phyloP scores from a whole-genome alignment of 1,284 basidiomycete species.

The Leccinum pallidistipes region DNA sequence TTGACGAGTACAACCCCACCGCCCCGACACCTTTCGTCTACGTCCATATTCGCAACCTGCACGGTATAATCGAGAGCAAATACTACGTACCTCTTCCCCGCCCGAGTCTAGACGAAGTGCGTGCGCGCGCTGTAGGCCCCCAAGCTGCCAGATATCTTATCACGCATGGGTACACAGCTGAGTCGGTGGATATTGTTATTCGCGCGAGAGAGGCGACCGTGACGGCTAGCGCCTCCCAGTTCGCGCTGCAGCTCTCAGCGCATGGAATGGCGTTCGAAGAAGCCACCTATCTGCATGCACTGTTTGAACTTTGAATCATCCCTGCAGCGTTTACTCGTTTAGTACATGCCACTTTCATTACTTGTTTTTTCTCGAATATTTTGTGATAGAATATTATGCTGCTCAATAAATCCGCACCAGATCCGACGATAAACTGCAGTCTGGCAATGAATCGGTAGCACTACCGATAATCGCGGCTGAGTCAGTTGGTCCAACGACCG shows the following conservation, averaged over 20 bases:
- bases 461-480: too few relatives aligned
- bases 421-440: too few relatives aligned
- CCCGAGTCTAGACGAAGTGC: background rate
- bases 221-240: background rate
- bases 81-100: background rate
- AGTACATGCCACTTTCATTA: too few relatives aligned
- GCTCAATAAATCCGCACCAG: too few relatives aligned
- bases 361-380: too few relatives aligned
- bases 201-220: background rate
- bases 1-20: too few relatives aligned
- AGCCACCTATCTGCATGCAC: background rate
- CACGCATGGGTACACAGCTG: background rate
- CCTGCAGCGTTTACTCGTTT: too few relatives aligned
- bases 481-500: too few relatives aligned
- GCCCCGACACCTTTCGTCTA: background rate
- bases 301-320: too few relatives aligned
- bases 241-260: background rate
- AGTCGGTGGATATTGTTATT: background rate
- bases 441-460: too few relatives aligned
- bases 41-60: background rate
- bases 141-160: background rate
- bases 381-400: too few relatives aligned
- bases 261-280: background rate
- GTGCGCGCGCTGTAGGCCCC: background rate
- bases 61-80: background rate